Evolutionary conservation across 441 rosid species (phyloP), one percentile per base, ranked within the genome.

Genomic region (Eruca vesicaria): DNA sequence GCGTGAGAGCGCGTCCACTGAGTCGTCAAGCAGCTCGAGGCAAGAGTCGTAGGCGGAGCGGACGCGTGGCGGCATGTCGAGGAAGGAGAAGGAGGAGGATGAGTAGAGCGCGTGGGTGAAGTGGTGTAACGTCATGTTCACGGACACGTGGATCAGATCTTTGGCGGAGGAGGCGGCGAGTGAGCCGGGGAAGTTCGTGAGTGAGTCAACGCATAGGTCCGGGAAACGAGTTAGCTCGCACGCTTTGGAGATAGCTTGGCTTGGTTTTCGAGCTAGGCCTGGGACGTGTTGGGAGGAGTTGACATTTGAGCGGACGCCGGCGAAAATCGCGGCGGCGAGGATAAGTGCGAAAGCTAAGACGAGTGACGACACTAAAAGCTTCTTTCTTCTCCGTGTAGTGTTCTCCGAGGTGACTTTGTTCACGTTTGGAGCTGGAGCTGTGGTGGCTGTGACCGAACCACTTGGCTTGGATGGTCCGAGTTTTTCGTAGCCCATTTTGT

Each of bases 41-140:
- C 99, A 95, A 14, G 91, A 89, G 1, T 88, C 94, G 85, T 76
- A 95, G 4, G 99, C 97, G 3, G 98, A 84, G 29, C 93, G 86
- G 8, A 65, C 88, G 21, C 33, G 86, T 1, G 89, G 74, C 5
- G 81, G 84, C 98, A 92, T 92, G 69, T 82, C 65, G 73, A 85
- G 78, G 73, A 65, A 80, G 16, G 86, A 79, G 80, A 92, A 79
- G 1, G 78, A 65, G 1, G 88, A 73, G 5, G 98, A 68, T 8
- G 70, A 48, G 76, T 95, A 92, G 57, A 95, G 88, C 0, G 99
- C 99, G 64, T 79, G 86, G 77, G 45, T 81, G 80, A 95, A 82
- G 74, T 88, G 97, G 69, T 87, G 96, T 11, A 92, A 86, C 38
- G 99, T 92, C 93, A 91, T 85, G 76, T 95, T 95, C 79, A 95